Base-by-base conservation (phyloP, 139 green algal genomes). In the Micractinium sp. region DNA sequence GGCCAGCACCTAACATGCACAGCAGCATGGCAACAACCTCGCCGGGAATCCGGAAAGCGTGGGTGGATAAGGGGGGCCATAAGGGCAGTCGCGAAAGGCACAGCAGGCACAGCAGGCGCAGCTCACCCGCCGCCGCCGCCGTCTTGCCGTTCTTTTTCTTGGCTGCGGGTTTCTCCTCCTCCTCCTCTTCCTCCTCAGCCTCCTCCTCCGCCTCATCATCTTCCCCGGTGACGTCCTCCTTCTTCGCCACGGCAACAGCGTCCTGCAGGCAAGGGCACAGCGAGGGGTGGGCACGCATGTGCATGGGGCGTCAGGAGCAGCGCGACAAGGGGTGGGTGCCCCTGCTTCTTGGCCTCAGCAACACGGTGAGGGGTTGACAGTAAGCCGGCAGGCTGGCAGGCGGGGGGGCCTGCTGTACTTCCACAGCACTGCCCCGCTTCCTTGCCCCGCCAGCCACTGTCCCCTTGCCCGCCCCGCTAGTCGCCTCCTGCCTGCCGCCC, bases 41-140 rank as follows among this genome's bases (percentile, higher is more conserved):
- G 47, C 47, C 47, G 9, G 47, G 47, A 9, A 56, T 56, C 7
- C 47, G 47, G 47, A 56, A 56, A 9, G 47, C 47, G 47, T 9
- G 5, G 47, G 47, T 56, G 5, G 47, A 56, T 9, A 56, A 56
- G 47, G 47, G 47, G 7, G 3, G n/a, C 25, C 29, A 2, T 19
- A 29, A 29, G 29, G 25, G 15, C 18, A 36, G 73, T 31, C 73
- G 25, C 33, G 4, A 29, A 1, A 20, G 29, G 13, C 69, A 77
- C 69, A 29, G 69, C 29, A 35, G 3, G 69, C 75, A 81, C 27
- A 41, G 22, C 79, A 29, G 2, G 23, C 35, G 29, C 79, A 33
- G 41, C 75, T 36, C 82, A 69, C 89, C 79, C 71, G 87, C 41
- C 41, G 84, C 77, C 29, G 41, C 71, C 56, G 39, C 66, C 77